Conservation (phyloP, 495 filamentous ascomycete species). For the Xeromyces bisporus region DNA sequence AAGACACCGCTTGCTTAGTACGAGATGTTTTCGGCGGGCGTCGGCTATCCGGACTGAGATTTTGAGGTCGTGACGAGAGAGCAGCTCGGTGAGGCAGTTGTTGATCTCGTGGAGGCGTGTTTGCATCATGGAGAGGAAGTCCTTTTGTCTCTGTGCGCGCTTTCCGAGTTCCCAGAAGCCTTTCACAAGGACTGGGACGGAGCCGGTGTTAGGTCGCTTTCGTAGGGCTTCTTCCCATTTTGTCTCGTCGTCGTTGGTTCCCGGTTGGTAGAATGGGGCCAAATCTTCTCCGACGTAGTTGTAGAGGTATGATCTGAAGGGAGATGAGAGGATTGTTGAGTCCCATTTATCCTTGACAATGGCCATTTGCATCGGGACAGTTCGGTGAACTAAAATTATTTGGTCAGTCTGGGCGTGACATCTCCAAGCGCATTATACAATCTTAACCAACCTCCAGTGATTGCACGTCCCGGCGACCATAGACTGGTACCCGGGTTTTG, state of each 20-base stretch:
- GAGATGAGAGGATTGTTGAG: constrained; percentile 47
- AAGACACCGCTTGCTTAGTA: constrained; percentile 65
- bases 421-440: no score
- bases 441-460: constrained; percentile 23
- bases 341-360: constrained; percentile 75
- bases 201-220: constrained; percentile 61
- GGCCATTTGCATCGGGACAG: constrained; percentile 69
- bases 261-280: constrained; percentile 68
- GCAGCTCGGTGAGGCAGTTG: constrained; percentile 55
- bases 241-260: constrained; percentile 54
- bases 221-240: constrained; percentile 90
- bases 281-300: constrained; percentile 68
- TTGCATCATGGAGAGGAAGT: constrained; percentile 55
- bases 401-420: no score
- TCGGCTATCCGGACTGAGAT: constrained; percentile 66
- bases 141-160: constrained; percentile 60
- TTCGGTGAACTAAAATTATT: constrained; percentile 47
- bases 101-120: constrained; percentile 85
- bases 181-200: constrained; percentile 54
- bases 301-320: constrained; percentile 86
- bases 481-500: constrained; percentile 23
- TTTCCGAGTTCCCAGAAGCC: constrained; percentile 57
- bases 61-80: constrained; percentile 67
- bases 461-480: constrained; percentile 31
- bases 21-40: constrained; percentile 61